Base-by-base conservation (phyloP, 1,139 yeast genomes). In the Pichia inconspicua region DNA sequence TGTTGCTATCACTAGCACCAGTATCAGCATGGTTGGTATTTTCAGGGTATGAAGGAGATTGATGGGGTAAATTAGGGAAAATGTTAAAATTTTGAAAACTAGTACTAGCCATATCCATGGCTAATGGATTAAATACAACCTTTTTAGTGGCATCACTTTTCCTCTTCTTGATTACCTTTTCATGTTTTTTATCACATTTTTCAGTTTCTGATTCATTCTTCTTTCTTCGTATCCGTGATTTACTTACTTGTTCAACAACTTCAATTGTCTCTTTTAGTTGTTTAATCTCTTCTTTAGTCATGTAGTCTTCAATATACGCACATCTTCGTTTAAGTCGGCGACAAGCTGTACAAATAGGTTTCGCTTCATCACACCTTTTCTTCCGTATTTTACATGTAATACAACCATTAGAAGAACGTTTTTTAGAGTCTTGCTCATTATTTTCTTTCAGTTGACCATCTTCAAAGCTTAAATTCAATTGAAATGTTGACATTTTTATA, bases 331-430 rank as follows among this genome's bases (percentile, higher is more conserved):
- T 67, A 35, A 82, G 66, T 47, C 89, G 66, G 5, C 54, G 49
- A 61, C 89, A 83, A 48, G 82, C 85, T 1, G 73, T 69, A 59
- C 94, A 84, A 1, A 65, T 58, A 2, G 92, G 92, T 49, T 70
- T 72, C 1, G 57, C 60, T 60, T 84, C 90, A 59, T 83, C 82
- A 58, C 92, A 84, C 52, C 87, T 77, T 61, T 84, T 84, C 69
- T 84, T 84, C 32, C 94, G 68, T 35, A 77, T 69, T 53, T 85
- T 81, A 58, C 94, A 84, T 0, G 89, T 82, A 44, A 82, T 63
- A 61, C 92, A 84, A 0, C 94, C 94, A 54, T 70, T 71, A 50
- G 67, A 71, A 1, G 82, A 74, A 51, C 80, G 61, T 52, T 58
- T 65, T 15, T 30, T 45, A 5, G 32, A 14, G 4, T 40, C 42